Evolutionary conservation across 257 asterid genomes (phyloP), one percentile per base, ranked within the genome.

Genomic region (Solanum pinnatisectum): DNA sequence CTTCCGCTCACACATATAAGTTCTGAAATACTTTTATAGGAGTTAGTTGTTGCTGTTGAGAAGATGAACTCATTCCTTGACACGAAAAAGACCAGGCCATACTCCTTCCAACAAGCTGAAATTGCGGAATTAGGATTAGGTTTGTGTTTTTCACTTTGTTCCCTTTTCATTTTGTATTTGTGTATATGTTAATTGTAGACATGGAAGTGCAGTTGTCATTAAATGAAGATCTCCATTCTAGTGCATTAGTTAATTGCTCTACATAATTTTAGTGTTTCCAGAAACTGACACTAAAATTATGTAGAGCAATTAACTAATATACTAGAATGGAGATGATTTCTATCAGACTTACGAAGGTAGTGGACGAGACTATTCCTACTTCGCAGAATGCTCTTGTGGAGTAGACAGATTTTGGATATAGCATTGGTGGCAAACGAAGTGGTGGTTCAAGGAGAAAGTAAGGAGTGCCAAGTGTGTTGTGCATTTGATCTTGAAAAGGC

Each of bases 71-170:
- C 93, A 20, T 90, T 88, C 92, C 89, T 94, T 36, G 84, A 85
- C 83, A 91, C 90, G 46, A 95, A 91, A 92, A 90, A 40, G 88
- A 84, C 89, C 20, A 90, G 88, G 32, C 87, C 90, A n/a, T 89
- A 86, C 79, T 86, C 88, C 60, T 89, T 95, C 88, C 91, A 88
- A 84, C 98, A 95, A 90, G 94, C 92, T 83, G 99, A 94, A 89
- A 91, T 95, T 46, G 94, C 90, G 78, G 91, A 89, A 68, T 91
- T 96, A 12, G 93, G 86, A 52, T 89, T 96, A 59, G 99, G 99
- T 95, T 90, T 23, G 95, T 68, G 14, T 84, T 46, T 27, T 74
- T 86, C 86, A 85, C 72, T 35, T 13, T 44, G 39, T 73, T 85
- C 83, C 67, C 74, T 25, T 87, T n/a, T 87, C 36, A 20, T 84